Percentiles rank a stretch among this genome's conserved stretches.
These are phyloP conservation scores for Ustilago tritici DNA, from an alignment of 1,284 basidiomycete species.

Conservation along the genomic window DNA sequence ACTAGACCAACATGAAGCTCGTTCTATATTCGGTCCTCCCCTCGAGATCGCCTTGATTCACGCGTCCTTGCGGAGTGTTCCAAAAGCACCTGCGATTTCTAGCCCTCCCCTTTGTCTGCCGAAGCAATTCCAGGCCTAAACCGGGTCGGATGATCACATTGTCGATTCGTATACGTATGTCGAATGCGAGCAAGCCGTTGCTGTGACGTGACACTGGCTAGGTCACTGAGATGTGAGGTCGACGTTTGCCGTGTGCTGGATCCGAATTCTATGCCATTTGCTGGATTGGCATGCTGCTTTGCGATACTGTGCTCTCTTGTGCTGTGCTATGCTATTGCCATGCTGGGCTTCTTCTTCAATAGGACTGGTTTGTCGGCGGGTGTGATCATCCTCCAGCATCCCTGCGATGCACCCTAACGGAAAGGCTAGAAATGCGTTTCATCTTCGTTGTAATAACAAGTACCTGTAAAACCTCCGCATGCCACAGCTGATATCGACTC, in stretches of 20 bases:
- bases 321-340: too few relatives aligned
- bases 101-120: background rate
- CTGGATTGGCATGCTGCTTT: constrained; percentile 2
- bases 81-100: constrained; percentile 17
- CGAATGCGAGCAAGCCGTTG: background rate
- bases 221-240: background rate
- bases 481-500: constrained; percentile 29
- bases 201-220: background rate
- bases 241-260: background rate
- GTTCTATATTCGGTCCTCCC: constrained; percentile 33
- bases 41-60: constrained; percentile 26
- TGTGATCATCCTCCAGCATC: constrained; percentile 40
- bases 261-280: background rate
- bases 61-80: constrained; percentile 42
- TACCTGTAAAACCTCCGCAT: constrained; percentile 23
- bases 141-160: constrained; percentile 24
- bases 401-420: background rate
- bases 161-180: background rate
- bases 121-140: background rate
- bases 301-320: background rate
- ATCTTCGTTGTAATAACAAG: constrained; percentile 17
- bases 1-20: constrained; percentile 60
- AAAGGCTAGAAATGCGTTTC: background rate
- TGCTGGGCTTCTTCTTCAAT: constrained; percentile 9
- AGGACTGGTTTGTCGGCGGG: constrained; percentile 12